Base-by-base conservation (phyloP, 2,329 filamentous ascomycete species). In the Anisogramma anomala region DNA sequence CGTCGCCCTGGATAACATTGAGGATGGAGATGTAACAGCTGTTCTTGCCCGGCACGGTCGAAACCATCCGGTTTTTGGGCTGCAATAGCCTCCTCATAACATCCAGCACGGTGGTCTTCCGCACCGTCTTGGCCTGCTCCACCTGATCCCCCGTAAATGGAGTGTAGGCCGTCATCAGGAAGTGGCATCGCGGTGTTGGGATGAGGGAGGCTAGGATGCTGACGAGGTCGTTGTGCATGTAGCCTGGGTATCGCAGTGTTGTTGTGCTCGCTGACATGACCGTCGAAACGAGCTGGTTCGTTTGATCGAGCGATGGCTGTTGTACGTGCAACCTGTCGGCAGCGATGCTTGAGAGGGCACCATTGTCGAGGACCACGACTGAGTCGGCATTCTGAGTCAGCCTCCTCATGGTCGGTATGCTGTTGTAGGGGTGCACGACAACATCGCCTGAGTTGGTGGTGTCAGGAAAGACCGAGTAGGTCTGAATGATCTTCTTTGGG, bases 201-300 rank as follows among this genome's bases (percentile, higher is more conserved):
- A 98, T 96, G 31, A 98, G 73, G 15, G 87, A 94, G 18, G 93
- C 91, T 43, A 98, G 74, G 53, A 98, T 96, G 62, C 89, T 91
- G 56, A 94, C 88, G 13, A 98, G 80, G 58, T 98, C 91, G 62
- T 98, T 98, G 69, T 98, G 91, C 91, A 98, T 98, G 65, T 98
- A 98, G 28, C 91, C 91, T 1, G 91, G 91, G 60, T 98, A 98
- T 57, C 91, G 77, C 37, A 98, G 77, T 2, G 93, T 95, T 8
- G 89, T 96, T 3, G 91, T 98, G 57, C 86, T 93, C 28, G 91
- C 91, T 26, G 88, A 95, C 91, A 98, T 98, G 60, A 98, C 93
- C 1, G 93, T 98, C 6, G 87, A 91, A 3, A 91, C 89, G 26
- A 98, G 72, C 61, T 96, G 91, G 59, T 98, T 98, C 1, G 91